A percentile compares a stretch with the other conserved stretches of the same genome.
Conservation (phyloP, 1,139 yeast species). For the Yueomyces sp. region DNA sequence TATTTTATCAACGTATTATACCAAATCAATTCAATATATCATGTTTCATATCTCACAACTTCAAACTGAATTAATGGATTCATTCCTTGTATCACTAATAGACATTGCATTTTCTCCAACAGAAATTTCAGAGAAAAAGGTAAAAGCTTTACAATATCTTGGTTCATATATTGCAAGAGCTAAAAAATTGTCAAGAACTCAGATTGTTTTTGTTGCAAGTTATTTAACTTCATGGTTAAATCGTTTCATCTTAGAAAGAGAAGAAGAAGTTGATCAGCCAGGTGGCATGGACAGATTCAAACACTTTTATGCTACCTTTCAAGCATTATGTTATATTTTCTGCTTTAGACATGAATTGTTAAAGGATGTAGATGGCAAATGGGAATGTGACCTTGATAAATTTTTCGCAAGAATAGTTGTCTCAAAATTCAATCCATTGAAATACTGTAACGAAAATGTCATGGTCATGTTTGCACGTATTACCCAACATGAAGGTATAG, state of each 20-base stretch:
- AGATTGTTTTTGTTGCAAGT: constrained; percentile 65
- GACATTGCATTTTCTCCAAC: constrained; percentile 65
- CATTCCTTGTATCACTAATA: constrained; percentile 68
- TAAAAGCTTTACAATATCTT: constrained; percentile 83
- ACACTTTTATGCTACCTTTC: constrained; percentile 86
- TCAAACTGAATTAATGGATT: constrained; percentile 72
- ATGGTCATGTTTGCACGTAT: constrained; percentile 88
- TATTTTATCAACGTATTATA: constrained; percentile 83
- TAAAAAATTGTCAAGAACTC: constrained; percentile 53
- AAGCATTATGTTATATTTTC: constrained; percentile 79
- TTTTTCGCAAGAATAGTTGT: constrained; percentile 79
- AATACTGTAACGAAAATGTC: constrained; percentile 87
- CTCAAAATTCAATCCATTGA: constrained; percentile 85
- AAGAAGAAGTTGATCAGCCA: constrained; percentile 57
- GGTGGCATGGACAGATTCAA: constrained; percentile 74
- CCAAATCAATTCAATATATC: constrained; percentile 78
- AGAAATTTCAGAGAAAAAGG: constrained; percentile 61
- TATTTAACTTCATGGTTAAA: constrained; percentile 76
- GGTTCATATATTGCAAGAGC: constrained; percentile 91
- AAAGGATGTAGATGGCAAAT: constrained; percentile 31
- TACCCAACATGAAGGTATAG: constrained; percentile 79
- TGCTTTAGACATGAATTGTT: constrained; percentile 71
- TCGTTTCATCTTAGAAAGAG: constrained; percentile 71
- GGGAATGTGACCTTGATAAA: constrained; percentile 80
- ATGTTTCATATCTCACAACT: constrained; percentile 74